Evolutionary conservation across 805 yeast species (phyloP), one percentile per base, ranked within the genome.

Genomic region (Candida gorgasii): DNA sequence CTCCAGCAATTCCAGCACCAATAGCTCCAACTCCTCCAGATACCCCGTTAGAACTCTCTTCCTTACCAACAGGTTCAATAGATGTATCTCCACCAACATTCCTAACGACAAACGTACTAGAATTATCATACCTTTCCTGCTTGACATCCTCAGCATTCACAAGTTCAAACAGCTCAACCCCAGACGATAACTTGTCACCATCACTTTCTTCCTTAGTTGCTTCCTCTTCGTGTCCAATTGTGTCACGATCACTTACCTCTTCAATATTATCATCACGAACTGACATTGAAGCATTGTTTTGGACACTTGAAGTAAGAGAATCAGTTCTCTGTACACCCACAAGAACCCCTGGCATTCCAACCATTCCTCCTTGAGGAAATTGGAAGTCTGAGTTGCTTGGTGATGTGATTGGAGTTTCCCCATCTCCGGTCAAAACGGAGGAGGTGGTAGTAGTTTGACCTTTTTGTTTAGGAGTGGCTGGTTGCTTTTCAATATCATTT

Each of bases 251-350:
- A 44, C 75, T 69, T 5, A 67, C 58, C 19, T 65, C 70, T 15
- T 68, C 76, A 32, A 70, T 64, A 43, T 70, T 71, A 47, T 71
- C 96, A 48, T 86, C 96, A 46, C 96, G 80, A 6, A 89, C 95
- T 16, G 96, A 86, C 63, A 81, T 79, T 0, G 97, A 90, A 2
- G 97, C 89, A 60, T 92, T 89, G 65, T 90, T 90, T 54, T 86
- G 92, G 24, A 89, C 95, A 33, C 96, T 86, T 0, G 97, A 89
- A 0, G 97, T 86, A 29, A 86, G 78, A 0, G 96, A 86, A 45
- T 83, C 86, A 2, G 95, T 86, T 53, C 93, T 44, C 73, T 79
- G 71, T 5, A 70, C 72, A 7, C 73, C 73, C 12, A 65, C 67
- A 36, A 67, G 56, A 3, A 61, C 74, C n/a, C 75, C 72, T 17